Evolutionary conservation across 495 filamentous ascomycete genomes (phyloP).

Genomic region (Stereocaulon alpinum): DNA sequence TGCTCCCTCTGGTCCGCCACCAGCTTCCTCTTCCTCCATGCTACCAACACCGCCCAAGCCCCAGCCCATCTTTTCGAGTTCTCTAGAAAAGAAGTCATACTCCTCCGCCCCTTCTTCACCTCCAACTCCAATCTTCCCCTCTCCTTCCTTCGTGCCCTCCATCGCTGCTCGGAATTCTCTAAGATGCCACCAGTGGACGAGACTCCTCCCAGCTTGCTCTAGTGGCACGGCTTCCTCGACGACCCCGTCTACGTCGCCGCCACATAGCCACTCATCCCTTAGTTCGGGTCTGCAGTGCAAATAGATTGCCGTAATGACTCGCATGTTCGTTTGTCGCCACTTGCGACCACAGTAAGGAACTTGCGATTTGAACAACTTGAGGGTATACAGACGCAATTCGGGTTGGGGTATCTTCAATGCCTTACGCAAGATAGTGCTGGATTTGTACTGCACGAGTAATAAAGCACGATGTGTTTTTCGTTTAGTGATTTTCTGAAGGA

Average conservation of each 20-base stretch:
- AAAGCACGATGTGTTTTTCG: slow-evolving; percentile 88
- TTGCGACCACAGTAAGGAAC: slow-evolving; percentile 96
- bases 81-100: slow-evolving; percentile 79
- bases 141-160: slow-evolving; percentile 40
- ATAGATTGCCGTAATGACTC: slow-evolving; percentile 94
- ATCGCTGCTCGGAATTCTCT: slow-evolving; percentile 70
- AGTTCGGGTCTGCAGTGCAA: slow-evolving; percentile 86
- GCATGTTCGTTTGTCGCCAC: slow-evolving; percentile 97
- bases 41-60: slow-evolving; percentile 29
- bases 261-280: slow-evolving; percentile 89
- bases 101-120: slow-evolving; percentile 55
- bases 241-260: slow-evolving; percentile 80
- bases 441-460: slow-evolving; percentile 89
- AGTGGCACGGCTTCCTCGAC: slow-evolving; percentile 85
- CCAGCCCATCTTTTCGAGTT: slow-evolving; percentile 76
- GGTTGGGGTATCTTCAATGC: slow-evolving; percentile 82
- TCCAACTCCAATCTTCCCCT: neutral
- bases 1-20: slow-evolving; percentile 29
- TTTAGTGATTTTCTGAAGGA: slow-evolving; percentile 95
- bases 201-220: slow-evolving; percentile 73
- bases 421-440: slow-evolving; percentile 77
- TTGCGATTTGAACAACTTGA: slow-evolving; percentile 97
- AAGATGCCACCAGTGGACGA: slow-evolving; percentile 91
- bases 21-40: slow-evolving; percentile 29
- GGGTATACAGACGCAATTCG: slow-evolving; percentile 78